Conservation (phyloP, 2,329 filamentous ascomycete species). For the Neofusicoccum parvum region DNA sequence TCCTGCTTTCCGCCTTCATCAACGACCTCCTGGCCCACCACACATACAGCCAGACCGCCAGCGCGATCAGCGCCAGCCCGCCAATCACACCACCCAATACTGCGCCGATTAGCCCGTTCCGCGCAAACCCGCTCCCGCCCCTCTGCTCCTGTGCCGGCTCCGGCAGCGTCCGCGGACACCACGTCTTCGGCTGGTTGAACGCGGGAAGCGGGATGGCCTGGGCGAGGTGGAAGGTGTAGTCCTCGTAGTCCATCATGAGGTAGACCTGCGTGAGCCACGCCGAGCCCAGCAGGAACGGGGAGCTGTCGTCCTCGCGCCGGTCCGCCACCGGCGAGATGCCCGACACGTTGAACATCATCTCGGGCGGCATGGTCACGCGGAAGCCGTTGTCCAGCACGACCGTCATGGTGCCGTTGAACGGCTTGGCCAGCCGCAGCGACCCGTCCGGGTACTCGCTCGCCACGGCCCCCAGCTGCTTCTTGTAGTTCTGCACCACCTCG, state of each 20-base stretch:
- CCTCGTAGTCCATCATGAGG: constrained; percentile 47
- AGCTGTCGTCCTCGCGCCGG: constrained; percentile 31
- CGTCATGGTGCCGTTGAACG: constrained; percentile 44
- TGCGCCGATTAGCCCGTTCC: constrained; percentile 41
- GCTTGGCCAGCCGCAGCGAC: constrained; percentile 39
- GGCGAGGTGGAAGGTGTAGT: constrained; percentile 44
- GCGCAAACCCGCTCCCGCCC: constrained; percentile 31
- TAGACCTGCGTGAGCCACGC: constrained; percentile 48
- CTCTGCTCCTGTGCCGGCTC: neutral
- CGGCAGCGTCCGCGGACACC: constrained; percentile 43
- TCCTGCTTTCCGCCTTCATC: constrained; percentile 26
- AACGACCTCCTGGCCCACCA: constrained; percentile 33
- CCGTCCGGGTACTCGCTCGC: constrained; percentile 34
- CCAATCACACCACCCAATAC: constrained; percentile 43
- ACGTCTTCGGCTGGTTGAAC: constrained; percentile 44
- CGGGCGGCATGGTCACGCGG: constrained; percentile 41
- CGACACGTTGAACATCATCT: constrained; percentile 42
- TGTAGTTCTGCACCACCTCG: constrained; percentile 44
- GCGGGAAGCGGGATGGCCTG: constrained; percentile 42
- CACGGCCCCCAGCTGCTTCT: constrained; percentile 35
- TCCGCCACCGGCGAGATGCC: constrained; percentile 37
- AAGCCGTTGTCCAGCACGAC: constrained; percentile 45
- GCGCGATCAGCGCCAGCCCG: constrained; percentile 34
- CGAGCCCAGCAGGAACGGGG: constrained; percentile 41
- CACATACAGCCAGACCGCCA: constrained; percentile 33